Evolutionary conservation across 2,329 filamentous ascomycete genomes (phyloP), one percentile per base, ranked within the genome.

Genomic region (Colletotrichum shisoi): DNA sequence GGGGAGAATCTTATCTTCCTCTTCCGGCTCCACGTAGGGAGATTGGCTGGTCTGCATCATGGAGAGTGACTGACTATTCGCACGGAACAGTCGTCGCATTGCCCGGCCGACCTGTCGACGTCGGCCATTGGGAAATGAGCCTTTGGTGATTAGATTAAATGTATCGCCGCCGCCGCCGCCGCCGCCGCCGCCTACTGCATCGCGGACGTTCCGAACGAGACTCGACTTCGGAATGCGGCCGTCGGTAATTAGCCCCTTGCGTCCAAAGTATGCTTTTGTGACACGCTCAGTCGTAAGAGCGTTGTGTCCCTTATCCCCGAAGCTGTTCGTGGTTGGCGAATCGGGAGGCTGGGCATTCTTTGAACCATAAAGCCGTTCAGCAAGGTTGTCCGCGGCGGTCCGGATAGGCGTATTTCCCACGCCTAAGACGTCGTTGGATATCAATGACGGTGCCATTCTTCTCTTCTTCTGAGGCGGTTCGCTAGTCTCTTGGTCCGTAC

Each of bases 1-100:
- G 6, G 74, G 73, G 1, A 75, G 69, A 4, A 73, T 17, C 8
- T 71, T 81, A 12, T 80, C 81, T 51, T 83, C 77, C 49, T 78
- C 74, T 39, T 78, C 79, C 3, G 87, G 89, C 3, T 89, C 85
- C 5, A 86, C 85, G 71, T 84, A 85, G 0, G 79, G 56, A n/a
- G 57, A 34, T 11, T 51, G 9, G 2, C 60, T 70, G 7, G 67
- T 61, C 45, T 69, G 68, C 19, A 62, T 53, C 21, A n/a, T 8
- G 24, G 24, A 7, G 52, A 60, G n/a, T 21, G 48, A 9, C 69
- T 62, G 3, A 70, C 62, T 45, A 40, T 71, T 71, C 8, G 46
- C 58, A 3, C 71, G 74, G 7, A 86, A 72, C 34, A 81, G 76
- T 31, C 75, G 75, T 68, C 77, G 81, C 70, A 85, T 78, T 0